A percentile compares a stretch with the other conserved stretches of the same genome.
Conservation (phyloP, 345 rosid species). For the Barbarea vulgaris region DNA sequence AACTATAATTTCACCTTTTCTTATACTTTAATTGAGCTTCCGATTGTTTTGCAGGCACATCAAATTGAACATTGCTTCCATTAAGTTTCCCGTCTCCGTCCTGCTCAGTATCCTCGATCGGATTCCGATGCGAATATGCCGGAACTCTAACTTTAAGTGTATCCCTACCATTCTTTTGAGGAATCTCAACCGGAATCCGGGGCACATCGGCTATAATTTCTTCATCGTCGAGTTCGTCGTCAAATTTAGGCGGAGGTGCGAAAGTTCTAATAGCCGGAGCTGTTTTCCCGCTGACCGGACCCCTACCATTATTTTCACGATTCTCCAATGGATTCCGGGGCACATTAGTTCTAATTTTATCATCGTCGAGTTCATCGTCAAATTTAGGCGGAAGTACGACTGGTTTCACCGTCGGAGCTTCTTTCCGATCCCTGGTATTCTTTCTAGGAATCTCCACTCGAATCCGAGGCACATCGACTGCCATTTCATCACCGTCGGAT, state of each 20-base stretch:
- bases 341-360: neutral
- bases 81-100: conserved; percentile 1
- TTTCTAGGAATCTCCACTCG: conserved; percentile 9
- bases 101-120: conserved; percentile 14
- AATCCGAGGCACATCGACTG: neutral
- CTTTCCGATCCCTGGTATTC: neutral
- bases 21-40: conserved; percentile 41
- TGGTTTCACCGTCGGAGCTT: neutral
- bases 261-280: conserved; percentile 16
- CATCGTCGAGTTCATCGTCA: conserved; percentile 20
- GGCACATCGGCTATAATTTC: neutral
- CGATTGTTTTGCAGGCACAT: conserved; percentile 28
- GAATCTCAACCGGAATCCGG: neutral
- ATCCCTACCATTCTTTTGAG: neutral
- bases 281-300: neutral
- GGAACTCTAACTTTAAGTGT: conserved; percentile 39
- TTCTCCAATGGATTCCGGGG: neutral
- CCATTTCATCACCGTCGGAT: neutral
- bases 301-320: neutral
- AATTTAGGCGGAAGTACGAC: neutral
- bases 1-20: conserved; percentile 31
- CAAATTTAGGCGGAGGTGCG: conserved; percentile 15
- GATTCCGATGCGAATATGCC: conserved; percentile 29
- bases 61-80: conserved; percentile 8
- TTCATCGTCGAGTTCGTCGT: conserved; percentile 13